phyloP scores from a whole-genome alignment of 1,284 basidiomycete species.

The Cerioporus squamosus region DNA sequence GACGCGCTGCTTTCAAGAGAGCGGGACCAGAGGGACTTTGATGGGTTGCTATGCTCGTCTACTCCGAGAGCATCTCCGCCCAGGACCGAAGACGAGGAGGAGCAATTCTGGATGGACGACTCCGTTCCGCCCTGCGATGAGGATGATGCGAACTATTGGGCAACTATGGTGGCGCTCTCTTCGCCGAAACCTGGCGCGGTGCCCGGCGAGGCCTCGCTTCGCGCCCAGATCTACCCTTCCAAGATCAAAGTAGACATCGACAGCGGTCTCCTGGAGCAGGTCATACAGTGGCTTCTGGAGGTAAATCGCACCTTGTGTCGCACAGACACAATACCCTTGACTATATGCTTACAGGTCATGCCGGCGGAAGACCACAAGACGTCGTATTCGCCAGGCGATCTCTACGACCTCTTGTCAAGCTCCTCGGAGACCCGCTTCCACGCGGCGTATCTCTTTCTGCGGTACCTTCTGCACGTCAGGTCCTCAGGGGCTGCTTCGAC shows the following conservation, averaged over 20 bases:
- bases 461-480: conserved; percentile 49
- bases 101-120: conserved; percentile 9
- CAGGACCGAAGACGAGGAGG: conserved; percentile 10
- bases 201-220: not conserved
- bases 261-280: conserved; percentile 35
- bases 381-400: conserved; percentile 35
- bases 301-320: conserved; percentile 30
- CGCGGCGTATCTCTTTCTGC: conserved; percentile 57
- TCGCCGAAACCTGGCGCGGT: not conserved
- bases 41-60: conserved; percentile 29
- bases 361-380: conserved; percentile 12
- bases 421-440: conserved; percentile 65
- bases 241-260: conserved; percentile 29
- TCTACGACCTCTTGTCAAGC: conserved; percentile 55
- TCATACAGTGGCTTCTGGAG: conserved; percentile 48
- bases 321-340: not conserved
- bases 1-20: conserved; percentile 47
- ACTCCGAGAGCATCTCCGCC: not conserved
- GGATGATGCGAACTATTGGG: not conserved
- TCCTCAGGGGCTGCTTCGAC: conserved; percentile 14
- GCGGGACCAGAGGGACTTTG: conserved; percentile 34
- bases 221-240: not conserved
- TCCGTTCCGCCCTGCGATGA: not conserved
- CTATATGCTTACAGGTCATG: conserved; percentile 5
- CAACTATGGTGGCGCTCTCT: not conserved